Evolutionary conservation across 2,329 filamentous ascomycete genomes (phyloP), one percentile per base, ranked within the genome.

Genomic region (Diaporthe capsici): DNA sequence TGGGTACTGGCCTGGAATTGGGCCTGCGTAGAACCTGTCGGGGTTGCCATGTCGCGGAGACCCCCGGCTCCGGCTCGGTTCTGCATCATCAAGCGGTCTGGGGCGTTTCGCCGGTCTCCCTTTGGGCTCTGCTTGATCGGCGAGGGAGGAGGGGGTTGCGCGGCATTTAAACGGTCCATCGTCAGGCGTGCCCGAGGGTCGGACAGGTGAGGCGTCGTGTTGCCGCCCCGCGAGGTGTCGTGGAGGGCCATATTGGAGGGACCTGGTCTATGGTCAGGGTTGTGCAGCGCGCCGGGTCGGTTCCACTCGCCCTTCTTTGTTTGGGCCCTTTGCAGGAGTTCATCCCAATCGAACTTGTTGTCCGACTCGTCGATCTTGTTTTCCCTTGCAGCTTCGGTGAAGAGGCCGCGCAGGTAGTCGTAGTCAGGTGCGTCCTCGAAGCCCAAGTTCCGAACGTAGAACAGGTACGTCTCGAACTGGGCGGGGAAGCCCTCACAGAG

Each of bases 391-490:
- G 96, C 95, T 85, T 98, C 95, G 1, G 96, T 98, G 87, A 99
- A 98, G 74, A 99, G 92, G 82, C 98, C 96, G 67, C 97, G 94
- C 75, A 98, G 91, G 86, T 98, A 98, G 84, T 98, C 97, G 87
- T 99, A 99, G 86, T 99, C 97, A 39, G 97, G 97, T 0, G 95
- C 98, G 82, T 99, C 97, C 86, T 99, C 97, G 83, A 99, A 99
- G 75, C 97, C 97, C 68, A 99, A 92, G 85, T 98, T 98, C 79
- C 97, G 95, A 75, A 98, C 97, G 81, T 99, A 98, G 79, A 93
- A 98, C 74, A 99, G 89, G 85, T 99, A 99, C 86, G 98, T 97
- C 88, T 94, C 97, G 85, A 99, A 98, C 86, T 99, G 96, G 84
- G 98, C 95, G 79, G 97, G 96, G 86, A 98, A 98, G 71, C 95